Percentiles rank a stretch among this genome's conserved stretches.
Evolutionary conservation across 768 basidiomycete genomes (phyloP).

Genomic region (Exidia glandulosa): DNA sequence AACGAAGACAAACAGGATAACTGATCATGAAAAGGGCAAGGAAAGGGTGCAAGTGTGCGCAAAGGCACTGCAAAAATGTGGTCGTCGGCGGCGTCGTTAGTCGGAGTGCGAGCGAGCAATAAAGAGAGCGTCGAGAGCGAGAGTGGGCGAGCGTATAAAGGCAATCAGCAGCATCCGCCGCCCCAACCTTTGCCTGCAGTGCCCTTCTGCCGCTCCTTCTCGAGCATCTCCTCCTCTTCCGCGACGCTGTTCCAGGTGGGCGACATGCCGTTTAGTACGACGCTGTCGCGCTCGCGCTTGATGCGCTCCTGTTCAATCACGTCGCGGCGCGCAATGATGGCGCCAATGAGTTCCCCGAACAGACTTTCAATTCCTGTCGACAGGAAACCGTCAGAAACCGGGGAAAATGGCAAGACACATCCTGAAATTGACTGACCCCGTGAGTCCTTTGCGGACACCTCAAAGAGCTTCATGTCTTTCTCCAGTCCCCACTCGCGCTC

Average conservation of each 20-base stretch:
- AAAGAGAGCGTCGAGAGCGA: neutral
- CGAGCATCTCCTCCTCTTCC: conserved; percentile 50
- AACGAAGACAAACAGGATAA: neutral
- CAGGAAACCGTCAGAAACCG: conserved; percentile 5
- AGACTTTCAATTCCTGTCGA: conserved; percentile 71
- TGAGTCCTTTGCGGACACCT: conserved; percentile 88
- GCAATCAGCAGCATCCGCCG: neutral
- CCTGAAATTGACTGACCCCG: conserved; percentile 37
- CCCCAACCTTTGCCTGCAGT: neutral
- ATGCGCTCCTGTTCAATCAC: conserved; percentile 74
- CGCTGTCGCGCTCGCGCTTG: conserved; percentile 70
- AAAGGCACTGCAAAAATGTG: neutral
- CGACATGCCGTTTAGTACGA: conserved; percentile 54
- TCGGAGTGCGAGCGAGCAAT: neutral
- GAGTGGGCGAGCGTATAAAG: neutral
- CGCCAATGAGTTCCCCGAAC: conserved; percentile 67
- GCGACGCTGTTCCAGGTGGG: conserved; percentile 74
- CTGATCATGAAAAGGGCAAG: neutral
- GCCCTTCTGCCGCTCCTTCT: neutral
- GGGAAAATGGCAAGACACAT: conserved; percentile 4
- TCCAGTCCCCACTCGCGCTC: conserved; percentile 65
- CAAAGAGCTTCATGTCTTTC: conserved; percentile 79
- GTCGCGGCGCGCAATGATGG: conserved; percentile 71
- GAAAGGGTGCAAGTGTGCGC: neutral
- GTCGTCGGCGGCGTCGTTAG: neutral